Evolutionary conservation across 305 asterid genomes (phyloP).

Genomic region (Galium porrigens): DNA sequence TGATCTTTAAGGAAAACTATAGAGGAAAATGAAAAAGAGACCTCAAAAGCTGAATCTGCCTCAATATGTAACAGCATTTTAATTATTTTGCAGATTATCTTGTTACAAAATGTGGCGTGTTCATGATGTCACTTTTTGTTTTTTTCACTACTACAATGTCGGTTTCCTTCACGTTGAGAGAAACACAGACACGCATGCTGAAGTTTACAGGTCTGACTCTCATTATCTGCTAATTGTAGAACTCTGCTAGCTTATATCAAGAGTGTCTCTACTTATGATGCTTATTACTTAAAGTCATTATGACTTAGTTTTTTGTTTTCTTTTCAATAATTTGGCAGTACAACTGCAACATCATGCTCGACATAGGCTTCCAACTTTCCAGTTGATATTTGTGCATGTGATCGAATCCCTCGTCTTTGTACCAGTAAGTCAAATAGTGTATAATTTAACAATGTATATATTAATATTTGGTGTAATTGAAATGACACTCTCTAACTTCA

Average conservation of each 20-base stretch:
- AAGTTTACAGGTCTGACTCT: conserved; percentile 66
- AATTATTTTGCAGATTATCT: conserved; percentile 63
- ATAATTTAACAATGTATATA: conserved; percentile 8
- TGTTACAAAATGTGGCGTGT: conserved; percentile 89
- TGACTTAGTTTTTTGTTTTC: background rate
- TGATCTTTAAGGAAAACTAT: background rate
- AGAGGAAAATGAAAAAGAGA: background rate
- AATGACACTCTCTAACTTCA: conserved; percentile 15
- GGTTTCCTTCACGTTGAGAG: conserved; percentile 91
- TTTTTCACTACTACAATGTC: conserved; percentile 99
- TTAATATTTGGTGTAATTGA: conserved; percentile 3
- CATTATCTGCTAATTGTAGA: background rate
- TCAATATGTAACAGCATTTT: background rate
- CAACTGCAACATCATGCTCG: conserved; percentile 99
- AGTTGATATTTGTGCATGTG: conserved; percentile 91
- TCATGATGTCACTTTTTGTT: conserved; percentile 98
- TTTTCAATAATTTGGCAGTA: conserved; percentile 33
- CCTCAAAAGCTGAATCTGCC: background rate
- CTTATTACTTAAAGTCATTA: background rate
- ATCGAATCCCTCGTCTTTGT: conserved; percentile 95
- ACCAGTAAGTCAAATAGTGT: conserved; percentile 47
- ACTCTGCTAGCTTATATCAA: background rate
- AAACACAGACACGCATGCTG: conserved; percentile 99
- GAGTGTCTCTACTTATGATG: background rate
- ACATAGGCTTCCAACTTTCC: conserved; percentile 96